Evolutionary conservation across 2,329 filamentous ascomycete species (phyloP), one percentile per base, ranked within the genome.

Genomic region (Zymoseptoria tritici): DNA sequence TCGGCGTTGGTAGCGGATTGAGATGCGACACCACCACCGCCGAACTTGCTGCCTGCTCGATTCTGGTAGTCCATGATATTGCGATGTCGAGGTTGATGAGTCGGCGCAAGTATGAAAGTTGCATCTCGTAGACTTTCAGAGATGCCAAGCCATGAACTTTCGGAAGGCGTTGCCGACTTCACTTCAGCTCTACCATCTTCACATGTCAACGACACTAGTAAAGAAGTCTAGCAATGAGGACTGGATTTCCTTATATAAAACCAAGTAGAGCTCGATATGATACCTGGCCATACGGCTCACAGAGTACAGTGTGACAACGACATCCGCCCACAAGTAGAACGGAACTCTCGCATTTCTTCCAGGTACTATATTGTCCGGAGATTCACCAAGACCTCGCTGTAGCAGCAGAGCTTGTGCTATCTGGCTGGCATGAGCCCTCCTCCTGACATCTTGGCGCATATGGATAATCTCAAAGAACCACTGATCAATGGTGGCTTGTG

Each of bases 21-120:
- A 5, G 92, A 97, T 75, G 94, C 94, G 69, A 97, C 92, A 76
- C 94, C 94, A 71, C 94, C 94, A 73, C 94, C 94, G 74, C 94
- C 94, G 76, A 97, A 97, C 76, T 97, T 97, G 76, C 91, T 96
- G 72, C 94, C 94, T 64, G 90, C 92, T 70, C 93, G 90, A 76
- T 97, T 97, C 81, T 97, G 83, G 53, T 67, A 68, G 64, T 73
- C 71, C 65, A 71, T 72, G 57, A 20, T 60, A 58, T 24, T 36
- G 24, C 24, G 54, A 54, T 24, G 31, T 9, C 31, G 21, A 8
- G 22, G 13, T 54, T 16, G 26, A 57, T 24, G 49, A 22, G n/a
- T 31, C 21, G 20, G 57, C 36, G 36, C 36, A 46, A 46, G 13
- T 46, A n/a, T 46, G 13, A 46, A 36, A 46, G 36, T n/a, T n/a